Percentiles rank a stretch among this genome's conserved stretches.
Conservation (phyloP, 352 stramenopile genomes). For the Phytophthora pisi region DNA sequence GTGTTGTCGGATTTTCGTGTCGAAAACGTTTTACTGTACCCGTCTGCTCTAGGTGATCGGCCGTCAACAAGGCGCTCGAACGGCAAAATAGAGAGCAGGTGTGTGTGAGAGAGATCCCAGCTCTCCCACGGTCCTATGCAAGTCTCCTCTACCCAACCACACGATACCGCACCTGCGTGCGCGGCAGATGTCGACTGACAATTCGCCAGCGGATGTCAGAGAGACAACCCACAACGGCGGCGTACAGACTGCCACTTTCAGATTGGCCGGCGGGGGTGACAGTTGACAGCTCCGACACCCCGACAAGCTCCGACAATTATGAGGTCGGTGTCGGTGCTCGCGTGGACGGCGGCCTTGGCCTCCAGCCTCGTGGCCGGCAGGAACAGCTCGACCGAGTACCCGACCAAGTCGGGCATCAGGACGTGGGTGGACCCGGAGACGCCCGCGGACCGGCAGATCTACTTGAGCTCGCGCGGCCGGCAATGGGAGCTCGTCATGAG, state of each 20-base stretch:
- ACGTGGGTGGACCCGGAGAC: conserved; percentile 73
- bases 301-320: conserved; percentile 1
- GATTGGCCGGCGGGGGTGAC: conserved; percentile 1
- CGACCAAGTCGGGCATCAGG: conserved; percentile 40
- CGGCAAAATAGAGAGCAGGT: too few species aligned
- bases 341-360: conserved; percentile 1
- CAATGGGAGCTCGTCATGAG: conserved; percentile 88
- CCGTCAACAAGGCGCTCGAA: too few species aligned
- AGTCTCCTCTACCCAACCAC: too few species aligned
- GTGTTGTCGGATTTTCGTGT: neutral
- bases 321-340: neutral
- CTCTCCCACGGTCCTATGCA: too few species aligned
- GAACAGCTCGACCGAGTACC: conserved; percentile 33
- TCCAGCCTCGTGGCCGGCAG: conserved; percentile 14
- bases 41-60: too few species aligned
- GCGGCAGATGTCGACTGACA: conserved; percentile 23
- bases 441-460: conserved; percentile 33
- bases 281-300: neutral
- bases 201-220: conserved; percentile 3
- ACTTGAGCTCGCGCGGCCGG: conserved; percentile 52
- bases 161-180: conserved; percentile 16
- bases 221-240: neutral
- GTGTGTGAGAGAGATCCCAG: too few species aligned
- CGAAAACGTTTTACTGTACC: too few species aligned
- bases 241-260: conserved; percentile 11